A percentile compares a stretch with the other conserved stretches of the same genome.
These are phyloP conservation scores for Malus asiatica DNA, from an alignment of 306 rosid species.

Conservation along the genomic window DNA sequence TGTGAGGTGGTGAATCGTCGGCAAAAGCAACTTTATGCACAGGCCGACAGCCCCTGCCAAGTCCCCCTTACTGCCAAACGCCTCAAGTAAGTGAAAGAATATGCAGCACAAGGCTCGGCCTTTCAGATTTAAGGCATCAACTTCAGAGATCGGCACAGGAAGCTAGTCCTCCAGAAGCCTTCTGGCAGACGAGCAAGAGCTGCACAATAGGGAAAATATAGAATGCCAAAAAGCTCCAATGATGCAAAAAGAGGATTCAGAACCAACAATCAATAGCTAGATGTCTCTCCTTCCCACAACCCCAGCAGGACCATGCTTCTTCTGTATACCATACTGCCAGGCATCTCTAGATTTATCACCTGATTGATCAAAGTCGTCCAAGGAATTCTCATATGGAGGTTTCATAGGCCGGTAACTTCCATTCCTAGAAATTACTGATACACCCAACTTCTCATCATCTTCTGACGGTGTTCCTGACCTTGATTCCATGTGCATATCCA, in stretches of 20 bases:
- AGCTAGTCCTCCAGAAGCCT: conserved; percentile 13
- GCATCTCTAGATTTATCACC: conserved; percentile 66
- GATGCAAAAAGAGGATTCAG: not conserved
- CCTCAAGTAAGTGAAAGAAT: conserved; percentile 5
- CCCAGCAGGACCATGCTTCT: conserved; percentile 66
- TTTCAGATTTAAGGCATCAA: not conserved
- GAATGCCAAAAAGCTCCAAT: conserved; percentile 14
- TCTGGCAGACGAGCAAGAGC: conserved; percentile 13
- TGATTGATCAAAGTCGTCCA: conserved; percentile 52
- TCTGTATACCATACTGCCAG: conserved; percentile 75
- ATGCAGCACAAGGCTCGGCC: conserved; percentile 7
- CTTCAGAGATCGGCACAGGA: not conserved
- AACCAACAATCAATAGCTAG: conserved; percentile 18
- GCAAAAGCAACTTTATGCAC: not conserved
- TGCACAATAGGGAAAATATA: conserved; percentile 10
- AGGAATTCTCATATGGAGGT: conserved; percentile 50
- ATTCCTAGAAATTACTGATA: conserved; percentile 41
- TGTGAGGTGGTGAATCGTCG: conserved; percentile 20
- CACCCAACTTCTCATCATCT: conserved; percentile 66
- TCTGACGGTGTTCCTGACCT: conserved; percentile 70
- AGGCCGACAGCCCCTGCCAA: conserved; percentile 18
- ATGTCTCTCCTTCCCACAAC: conserved; percentile 60
- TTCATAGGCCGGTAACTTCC: conserved; percentile 58
- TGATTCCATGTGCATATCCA: conserved; percentile 70
- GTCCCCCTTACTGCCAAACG: not conserved